Percentiles rank a stretch among this genome's conserved stretches.
These are phyloP conservation scores for Paraconiothyrium brasiliense DNA, from an alignment of 2,329 filamentous ascomycete genomes.

Conservation along the genomic window DNA sequence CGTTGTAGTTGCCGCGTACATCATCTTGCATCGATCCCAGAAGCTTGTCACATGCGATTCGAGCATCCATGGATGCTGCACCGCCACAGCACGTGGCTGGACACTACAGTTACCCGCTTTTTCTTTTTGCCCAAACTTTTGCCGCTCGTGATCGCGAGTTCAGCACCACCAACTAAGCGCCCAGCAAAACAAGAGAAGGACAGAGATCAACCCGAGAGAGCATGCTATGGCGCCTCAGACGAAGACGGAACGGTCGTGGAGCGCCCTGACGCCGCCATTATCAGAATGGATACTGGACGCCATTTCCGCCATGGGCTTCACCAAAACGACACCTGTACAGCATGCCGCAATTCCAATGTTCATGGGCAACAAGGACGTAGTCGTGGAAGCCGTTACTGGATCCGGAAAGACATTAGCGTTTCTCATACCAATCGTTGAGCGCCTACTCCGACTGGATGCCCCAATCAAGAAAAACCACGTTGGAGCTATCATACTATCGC, in stretches of 20 bases:
- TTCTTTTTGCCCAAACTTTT: constrained; percentile 23
- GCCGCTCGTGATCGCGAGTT: constrained; percentile 12
- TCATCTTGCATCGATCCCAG: background rate
- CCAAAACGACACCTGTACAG: constrained; percentile 92
- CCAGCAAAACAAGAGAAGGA: constrained; percentile 7
- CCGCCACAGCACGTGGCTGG: constrained; percentile 15
- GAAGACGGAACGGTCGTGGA: constrained; percentile 65
- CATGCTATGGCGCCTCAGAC: constrained; percentile 45
- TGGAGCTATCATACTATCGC: constrained; percentile 89
- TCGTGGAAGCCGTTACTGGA: constrained; percentile 73
- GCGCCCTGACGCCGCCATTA: constrained; percentile 73
- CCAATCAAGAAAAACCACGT: constrained; percentile 90
- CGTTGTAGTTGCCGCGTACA: background rate
- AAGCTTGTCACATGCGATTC: constrained; percentile 14
- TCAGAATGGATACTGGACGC: constrained; percentile 89
- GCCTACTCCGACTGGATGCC: constrained; percentile 80
- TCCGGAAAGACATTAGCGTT: constrained; percentile 62
- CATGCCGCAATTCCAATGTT: constrained; percentile 90
- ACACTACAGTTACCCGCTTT: constrained; percentile 26
- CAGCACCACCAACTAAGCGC: constrained; percentile 4
- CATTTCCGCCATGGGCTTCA: constrained; percentile 83
- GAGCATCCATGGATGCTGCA: constrained; percentile 4
- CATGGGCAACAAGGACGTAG: constrained; percentile 88
- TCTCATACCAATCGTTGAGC: constrained; percentile 82
- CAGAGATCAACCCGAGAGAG: background rate